These are phyloP conservation scores for Tritrichomonas foetus DNA, from an alignment of 208 protist species.

Conservation along the genomic window DNA sequence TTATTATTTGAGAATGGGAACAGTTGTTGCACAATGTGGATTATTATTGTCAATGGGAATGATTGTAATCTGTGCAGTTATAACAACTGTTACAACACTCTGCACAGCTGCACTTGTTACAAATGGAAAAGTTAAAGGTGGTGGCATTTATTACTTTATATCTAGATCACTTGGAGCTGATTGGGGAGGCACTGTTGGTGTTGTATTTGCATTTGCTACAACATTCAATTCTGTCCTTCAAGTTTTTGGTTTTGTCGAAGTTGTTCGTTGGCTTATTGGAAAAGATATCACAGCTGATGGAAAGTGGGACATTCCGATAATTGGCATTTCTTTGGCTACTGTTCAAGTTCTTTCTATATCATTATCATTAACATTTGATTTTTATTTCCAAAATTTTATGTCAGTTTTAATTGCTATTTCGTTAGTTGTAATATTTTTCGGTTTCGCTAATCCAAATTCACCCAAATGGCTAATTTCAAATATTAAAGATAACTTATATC, in stretches of 20 bases:
- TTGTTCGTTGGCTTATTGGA: neutral
- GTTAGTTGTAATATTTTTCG: neutral
- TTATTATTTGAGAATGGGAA: conserved; percentile 28
- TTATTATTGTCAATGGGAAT: neutral
- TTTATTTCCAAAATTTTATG: neutral
- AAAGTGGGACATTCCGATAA: neutral
- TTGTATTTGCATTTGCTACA: conserved; percentile 25
- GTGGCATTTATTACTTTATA: conserved; percentile 27
- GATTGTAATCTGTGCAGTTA: neutral
- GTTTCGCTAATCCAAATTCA: neutral
- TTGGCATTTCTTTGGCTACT: neutral
- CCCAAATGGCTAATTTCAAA: neutral
- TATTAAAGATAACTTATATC: neutral
- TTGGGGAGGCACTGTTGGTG: conserved; percentile 3
- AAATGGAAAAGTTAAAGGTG: neutral
- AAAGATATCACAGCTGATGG: neutral
- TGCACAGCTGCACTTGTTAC: neutral
- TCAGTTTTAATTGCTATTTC: neutral
- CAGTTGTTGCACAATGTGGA: neutral
- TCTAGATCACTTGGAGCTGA: conserved; percentile 3
- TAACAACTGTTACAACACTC: neutral
- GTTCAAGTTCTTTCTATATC: neutral
- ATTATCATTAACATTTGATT: neutral
- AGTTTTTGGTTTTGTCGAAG: neutral
- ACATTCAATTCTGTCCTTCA: neutral